Evolutionary conservation across 2,329 filamentous ascomycete genomes (phyloP).

Genomic region (Fusarium goolgardi): DNA sequence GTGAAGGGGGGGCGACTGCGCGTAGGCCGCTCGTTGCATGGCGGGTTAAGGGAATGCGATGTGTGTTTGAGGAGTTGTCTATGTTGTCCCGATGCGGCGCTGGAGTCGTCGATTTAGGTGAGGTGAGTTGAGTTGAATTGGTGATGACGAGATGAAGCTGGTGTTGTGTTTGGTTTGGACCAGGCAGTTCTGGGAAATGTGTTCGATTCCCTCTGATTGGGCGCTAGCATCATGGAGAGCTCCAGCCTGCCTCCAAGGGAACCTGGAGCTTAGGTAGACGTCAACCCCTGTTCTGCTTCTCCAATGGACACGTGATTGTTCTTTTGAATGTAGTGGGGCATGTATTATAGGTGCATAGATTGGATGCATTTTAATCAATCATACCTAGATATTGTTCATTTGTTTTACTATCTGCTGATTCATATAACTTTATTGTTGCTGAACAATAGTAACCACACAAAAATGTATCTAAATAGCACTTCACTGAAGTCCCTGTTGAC

Average conservation of each 20-base stretch:
- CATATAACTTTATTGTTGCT: background rate
- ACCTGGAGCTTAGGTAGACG: conserved; percentile 11
- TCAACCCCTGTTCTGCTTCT: conserved; percentile 15
- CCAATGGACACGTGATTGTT: conserved; percentile 39
- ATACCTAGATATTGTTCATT: no score
- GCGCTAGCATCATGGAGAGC: conserved; percentile 44
- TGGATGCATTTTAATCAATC: background rate
- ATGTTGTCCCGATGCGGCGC: background rate
- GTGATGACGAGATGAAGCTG: conserved; percentile 40
- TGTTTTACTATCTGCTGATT: background rate
- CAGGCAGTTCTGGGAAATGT: conserved; percentile 49
- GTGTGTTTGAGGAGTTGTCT: background rate
- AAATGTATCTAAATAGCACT: background rate
- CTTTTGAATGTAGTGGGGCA: background rate
- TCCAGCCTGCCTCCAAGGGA: conserved; percentile 18
- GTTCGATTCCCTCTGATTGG: conserved; percentile 50
- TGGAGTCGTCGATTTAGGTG: background rate
- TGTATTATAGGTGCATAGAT: background rate
- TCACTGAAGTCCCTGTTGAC: background rate
- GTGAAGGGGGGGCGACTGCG: conserved; percentile 92
- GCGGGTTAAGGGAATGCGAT: conserved; percentile 47
- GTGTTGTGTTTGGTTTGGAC: conserved; percentile 46
- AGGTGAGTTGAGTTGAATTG: conserved; percentile 21
- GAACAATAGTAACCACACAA: background rate
- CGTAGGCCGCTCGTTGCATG: conserved; percentile 90